phyloP scores from a whole-genome alignment of 225 moss, liverwort and hornwort species.

The Takakia lepidozioides region DNA sequence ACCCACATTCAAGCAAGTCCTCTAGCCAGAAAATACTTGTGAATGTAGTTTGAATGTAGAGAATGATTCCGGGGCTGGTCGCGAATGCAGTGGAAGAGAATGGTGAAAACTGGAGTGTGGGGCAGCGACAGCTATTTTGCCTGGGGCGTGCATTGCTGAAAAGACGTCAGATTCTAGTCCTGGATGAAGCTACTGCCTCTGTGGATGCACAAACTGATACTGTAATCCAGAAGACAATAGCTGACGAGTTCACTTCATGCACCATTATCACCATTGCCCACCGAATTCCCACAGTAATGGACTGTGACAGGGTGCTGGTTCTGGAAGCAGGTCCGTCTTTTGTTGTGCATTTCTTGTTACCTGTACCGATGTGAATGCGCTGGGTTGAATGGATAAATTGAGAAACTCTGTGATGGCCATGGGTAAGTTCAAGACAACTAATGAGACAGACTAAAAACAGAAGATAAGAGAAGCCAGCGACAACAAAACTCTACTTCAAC shows the following conservation, averaged over 20 bases:
- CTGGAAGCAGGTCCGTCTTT: slow-evolving; percentile 9
- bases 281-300: slow-evolving; percentile 27
- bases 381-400: no score
- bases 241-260: slow-evolving; percentile 7
- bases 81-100: slow-evolving; percentile 12
- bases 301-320: slow-evolving; percentile 25
- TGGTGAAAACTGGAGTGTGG: slow-evolving; percentile 39
- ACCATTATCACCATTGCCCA: slow-evolving; percentile 33
- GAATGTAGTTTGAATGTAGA: no score
- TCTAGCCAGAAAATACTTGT: no score
- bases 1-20: no score
- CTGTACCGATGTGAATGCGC: no score
- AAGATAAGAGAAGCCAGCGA: no score
- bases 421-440: no score
- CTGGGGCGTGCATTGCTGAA: slow-evolving; percentile 20
- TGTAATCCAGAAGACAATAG: slow-evolving; percentile 15
- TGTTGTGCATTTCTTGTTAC: no score
- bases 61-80: no score
- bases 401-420: no score
- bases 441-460: no score
- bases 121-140: slow-evolving; percentile 29
- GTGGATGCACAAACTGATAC: slow-evolving; percentile 31
- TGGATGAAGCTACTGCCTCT: slow-evolving; percentile 37
- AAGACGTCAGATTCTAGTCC: slow-evolving; percentile 15
- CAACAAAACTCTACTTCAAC: no score